Evolutionary conservation across 169 alveolate genomes (phyloP).

Genomic region (Eimeria mitis): DNA sequence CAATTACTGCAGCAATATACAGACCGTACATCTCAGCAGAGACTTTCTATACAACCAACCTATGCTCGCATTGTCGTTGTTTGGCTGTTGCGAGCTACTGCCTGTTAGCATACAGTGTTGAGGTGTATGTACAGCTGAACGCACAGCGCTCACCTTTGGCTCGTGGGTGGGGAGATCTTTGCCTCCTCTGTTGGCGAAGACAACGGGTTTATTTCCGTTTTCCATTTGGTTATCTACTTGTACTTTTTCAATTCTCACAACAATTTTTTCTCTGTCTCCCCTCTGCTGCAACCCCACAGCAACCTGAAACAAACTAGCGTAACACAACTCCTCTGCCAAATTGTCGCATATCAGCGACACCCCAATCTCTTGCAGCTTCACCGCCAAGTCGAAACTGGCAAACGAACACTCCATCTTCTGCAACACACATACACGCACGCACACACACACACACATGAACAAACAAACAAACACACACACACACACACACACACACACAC

Average conservation of each 20-base stretch:
- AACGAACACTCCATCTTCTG: not conserved
- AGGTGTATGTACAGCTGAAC: not conserved
- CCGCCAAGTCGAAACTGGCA: not conserved
- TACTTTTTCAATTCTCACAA: constrained; percentile 87
- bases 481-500: not conserved
- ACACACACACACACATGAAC: not conserved
- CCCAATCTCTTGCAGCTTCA: constrained; percentile 10
- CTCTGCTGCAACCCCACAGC: constrained; percentile 85
- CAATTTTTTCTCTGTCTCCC: constrained; percentile 90
- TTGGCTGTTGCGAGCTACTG: not conserved
- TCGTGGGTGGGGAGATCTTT: constrained; percentile 2
- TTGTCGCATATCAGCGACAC: not conserved
- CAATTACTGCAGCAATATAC: no score
- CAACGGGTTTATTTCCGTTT: constrained; percentile 75
- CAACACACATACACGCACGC: not conserved
- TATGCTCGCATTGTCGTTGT: not conserved
- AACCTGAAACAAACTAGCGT: not conserved
- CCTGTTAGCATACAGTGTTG: not conserved
- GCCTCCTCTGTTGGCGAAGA: constrained; percentile 77
- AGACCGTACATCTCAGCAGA: not conserved
- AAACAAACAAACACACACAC: not conserved
- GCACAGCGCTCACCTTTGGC: not conserved
- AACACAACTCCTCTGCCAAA: constrained; percentile 28
- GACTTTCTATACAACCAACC: not conserved
- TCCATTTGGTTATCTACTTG: constrained; percentile 91